phyloP scores from a whole-genome alignment of 495 filamentous ascomycete genomes.

The Hypoxylon fragiforme region DNA sequence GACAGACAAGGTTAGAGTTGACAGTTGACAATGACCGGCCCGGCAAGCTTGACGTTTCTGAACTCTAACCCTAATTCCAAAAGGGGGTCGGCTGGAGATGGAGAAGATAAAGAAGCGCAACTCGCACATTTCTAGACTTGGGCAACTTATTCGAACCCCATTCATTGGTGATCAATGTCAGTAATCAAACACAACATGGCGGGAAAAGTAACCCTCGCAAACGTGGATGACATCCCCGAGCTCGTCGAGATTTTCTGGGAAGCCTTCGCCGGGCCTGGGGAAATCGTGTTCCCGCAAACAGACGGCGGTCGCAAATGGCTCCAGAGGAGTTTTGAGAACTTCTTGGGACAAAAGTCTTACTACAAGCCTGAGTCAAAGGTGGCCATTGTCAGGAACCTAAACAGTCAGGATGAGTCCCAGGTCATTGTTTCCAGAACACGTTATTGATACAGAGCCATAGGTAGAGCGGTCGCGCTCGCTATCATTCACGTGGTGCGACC shows the following conservation, averaged over 20 bases:
- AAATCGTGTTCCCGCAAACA: conserved; percentile 33
- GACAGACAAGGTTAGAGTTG: conserved; percentile 23
- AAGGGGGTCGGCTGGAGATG: background rate
- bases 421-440: background rate
- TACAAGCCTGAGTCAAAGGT: conserved; percentile 33
- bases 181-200: conserved; percentile 13
- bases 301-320: conserved; percentile 36
- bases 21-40: conserved; percentile 18
- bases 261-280: conserved; percentile 34
- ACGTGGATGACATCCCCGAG: conserved; percentile 34
- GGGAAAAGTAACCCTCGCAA: conserved; percentile 46
- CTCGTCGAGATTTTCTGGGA: conserved; percentile 37
- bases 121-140: background rate
- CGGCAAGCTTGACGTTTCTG: conserved; percentile 1
- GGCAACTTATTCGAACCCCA: background rate
- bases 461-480: conserved; percentile 24
- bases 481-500: conserved; percentile 31
- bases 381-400: conserved; percentile 30
- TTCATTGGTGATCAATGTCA: too few relatives aligned
- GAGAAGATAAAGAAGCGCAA: conserved; percentile 2
- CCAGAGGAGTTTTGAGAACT: conserved; percentile 36
- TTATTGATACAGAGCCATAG: conserved; percentile 10
- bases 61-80: too few relatives aligned
- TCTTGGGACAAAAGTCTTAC: conserved; percentile 34
- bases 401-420: conserved; percentile 12